phyloP scores from a whole-genome alignment of 352 stramenopile genomes.

The Aphanomyces stellatus region DNA sequence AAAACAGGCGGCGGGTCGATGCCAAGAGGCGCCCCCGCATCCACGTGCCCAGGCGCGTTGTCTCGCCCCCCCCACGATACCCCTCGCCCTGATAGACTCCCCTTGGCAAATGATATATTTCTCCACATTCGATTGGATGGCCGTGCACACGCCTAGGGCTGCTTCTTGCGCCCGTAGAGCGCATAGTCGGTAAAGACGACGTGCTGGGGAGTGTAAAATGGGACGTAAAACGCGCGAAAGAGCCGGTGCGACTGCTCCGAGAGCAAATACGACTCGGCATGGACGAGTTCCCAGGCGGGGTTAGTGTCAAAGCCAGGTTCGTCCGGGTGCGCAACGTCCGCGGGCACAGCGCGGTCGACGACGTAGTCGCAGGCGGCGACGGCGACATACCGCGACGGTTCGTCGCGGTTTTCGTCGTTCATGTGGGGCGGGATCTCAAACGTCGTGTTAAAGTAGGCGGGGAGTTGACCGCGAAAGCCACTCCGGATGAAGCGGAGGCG shows the following conservation, averaged over 20 bases:
- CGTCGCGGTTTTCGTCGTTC: constrained; percentile 92
- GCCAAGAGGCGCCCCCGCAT: too few relatives aligned
- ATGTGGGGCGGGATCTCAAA: constrained; percentile 67
- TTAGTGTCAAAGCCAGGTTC: constrained; percentile 63
- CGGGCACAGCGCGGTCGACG: constrained; percentile 73
- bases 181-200: constrained; percentile 50
- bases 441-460: constrained; percentile 86
- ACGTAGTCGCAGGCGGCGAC: constrained; percentile 82
- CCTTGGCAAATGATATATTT: too few relatives aligned
- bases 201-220: constrained; percentile 43
- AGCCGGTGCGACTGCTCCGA: constrained; percentile 49
- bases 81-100: too few relatives aligned
- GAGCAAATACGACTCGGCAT: constrained; percentile 50
- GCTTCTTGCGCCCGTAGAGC: constrained; percentile 44
- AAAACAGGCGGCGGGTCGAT: too few relatives aligned
- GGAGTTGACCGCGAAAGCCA: constrained; percentile 90
- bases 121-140: too few relatives aligned
- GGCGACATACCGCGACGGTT: constrained; percentile 79
- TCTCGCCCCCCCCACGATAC: too few relatives aligned
- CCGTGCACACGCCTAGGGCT: too few relatives aligned
- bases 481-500: constrained; percentile 88
- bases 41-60: too few relatives aligned
- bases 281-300: constrained; percentile 39
- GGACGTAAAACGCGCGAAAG: constrained; percentile 73
- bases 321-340: constrained; percentile 24